Percentiles rank a stretch among this genome's conserved stretches.
Evolutionary conservation across 1,139 yeast species (phyloP).

Genomic region (Yamadazyma atmosphaerica): DNA sequence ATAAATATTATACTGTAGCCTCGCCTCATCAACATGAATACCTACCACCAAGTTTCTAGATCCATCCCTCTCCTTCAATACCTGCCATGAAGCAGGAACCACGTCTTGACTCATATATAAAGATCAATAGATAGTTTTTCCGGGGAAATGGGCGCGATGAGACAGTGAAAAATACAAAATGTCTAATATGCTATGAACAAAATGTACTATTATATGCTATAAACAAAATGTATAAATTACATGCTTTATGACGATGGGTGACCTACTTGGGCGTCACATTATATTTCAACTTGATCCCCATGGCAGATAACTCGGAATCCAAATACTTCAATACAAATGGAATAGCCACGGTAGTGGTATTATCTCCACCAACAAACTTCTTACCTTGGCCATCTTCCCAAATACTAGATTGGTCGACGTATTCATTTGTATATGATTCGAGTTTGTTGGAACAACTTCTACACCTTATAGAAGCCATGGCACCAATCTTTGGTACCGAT

Average conservation of each 20-base stretch:
- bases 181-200: too few species aligned
- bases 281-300: constrained; percentile 94
- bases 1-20: constrained; percentile 3
- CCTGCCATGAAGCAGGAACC: too few species aligned
- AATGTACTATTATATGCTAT: constrained; percentile 7
- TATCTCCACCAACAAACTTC: constrained; percentile 86
- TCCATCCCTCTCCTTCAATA: not conserved
- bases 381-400: constrained; percentile 99
- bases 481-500: constrained; percentile 88
- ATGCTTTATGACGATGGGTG: too few species aligned
- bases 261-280: constrained; percentile 63
- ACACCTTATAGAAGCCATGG: constrained; percentile 77
- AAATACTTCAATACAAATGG: constrained; percentile 95
- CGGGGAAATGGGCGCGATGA: too few species aligned
- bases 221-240: not conserved
- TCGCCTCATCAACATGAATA: not conserved
- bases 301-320: constrained; percentile 94
- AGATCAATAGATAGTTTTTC: too few species aligned
- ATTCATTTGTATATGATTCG: constrained; percentile 42
- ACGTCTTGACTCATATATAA: too few species aligned
- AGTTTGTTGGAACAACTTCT: constrained; percentile 84
- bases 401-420: constrained; percentile 69
- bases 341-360: constrained; percentile 91
- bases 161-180: too few species aligned
- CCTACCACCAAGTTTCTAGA: constrained; percentile 5